Evolutionary conservation across 306 rosid species (phyloP), one percentile per base, ranked within the genome.

Genomic region (Citrullus colocynthis): DNA sequence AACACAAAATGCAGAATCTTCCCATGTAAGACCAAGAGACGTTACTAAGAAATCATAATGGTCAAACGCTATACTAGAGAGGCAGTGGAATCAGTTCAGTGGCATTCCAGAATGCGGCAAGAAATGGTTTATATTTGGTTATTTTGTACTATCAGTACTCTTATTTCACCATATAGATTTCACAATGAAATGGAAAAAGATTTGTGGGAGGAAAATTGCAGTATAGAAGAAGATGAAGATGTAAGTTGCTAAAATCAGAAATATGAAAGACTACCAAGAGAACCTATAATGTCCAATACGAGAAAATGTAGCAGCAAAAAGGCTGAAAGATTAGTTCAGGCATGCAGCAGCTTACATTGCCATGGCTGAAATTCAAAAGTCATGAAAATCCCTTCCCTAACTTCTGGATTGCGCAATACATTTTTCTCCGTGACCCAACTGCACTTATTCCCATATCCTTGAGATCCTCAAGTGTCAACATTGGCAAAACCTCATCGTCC

Each of bases 371-470:
- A 85, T 12, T 81, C 57, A 44, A 75, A 32, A 74, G 63, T 82
- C 78, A 93, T 37, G 98, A 90, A 84, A 93, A 93, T 3, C 97
- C 96, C 81, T 91, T 90, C 20, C 97, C 96, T 16, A 93, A 93
- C 88, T 90, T 93, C 93, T 93, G 97, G 81, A 93, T 90, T 60
- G 98, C 94, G 51, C 76, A 88, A 83, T 85, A 91, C 93, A 93
- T 88, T 87, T 93, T 93, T 55, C 98, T 91, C 76, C 97, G 87
- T 0, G 97, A 89, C 18, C 97, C 97, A 69, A 91, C 98, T 21
- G 97, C 98, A 80, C 65, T 86, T 62, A 93, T 90, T 44, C 98
- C 98, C 98, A 93, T 93, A 71, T 91, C 97, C 83, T 93, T 91
- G 75, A 93, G 97, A 87, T 93, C 98, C 81, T 90, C 94, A 72